Evolutionary conservation across 768 basidiomycete genomes (phyloP).

Genomic region (Tylopilus plumbeoviolaceoides): DNA sequence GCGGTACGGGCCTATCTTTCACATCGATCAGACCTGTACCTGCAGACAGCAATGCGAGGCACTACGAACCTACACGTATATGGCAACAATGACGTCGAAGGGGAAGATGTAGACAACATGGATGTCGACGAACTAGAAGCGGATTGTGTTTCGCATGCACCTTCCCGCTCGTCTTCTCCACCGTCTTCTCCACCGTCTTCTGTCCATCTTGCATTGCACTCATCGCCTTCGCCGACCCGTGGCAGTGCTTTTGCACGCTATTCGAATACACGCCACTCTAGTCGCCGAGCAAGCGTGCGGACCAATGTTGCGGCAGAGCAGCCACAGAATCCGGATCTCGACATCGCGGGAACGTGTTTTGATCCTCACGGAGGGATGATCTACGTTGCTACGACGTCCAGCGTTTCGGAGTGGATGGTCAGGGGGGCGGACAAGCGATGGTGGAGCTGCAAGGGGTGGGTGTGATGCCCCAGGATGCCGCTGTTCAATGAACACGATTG

Average conservation of each 20-base stretch:
- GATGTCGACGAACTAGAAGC: constrained; percentile 48
- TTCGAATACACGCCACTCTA: constrained; percentile 15
- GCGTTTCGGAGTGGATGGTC: constrained; percentile 76
- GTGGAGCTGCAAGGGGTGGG: constrained; percentile 55
- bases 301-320: constrained; percentile 11
- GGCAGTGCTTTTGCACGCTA: constrained; percentile 17
- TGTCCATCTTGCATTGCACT: constrained; percentile 27
- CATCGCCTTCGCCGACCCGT: constrained; percentile 20
- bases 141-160: constrained; percentile 52
- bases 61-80: constrained; percentile 11
- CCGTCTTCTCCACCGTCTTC: constrained; percentile 46
- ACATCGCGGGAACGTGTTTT: constrained; percentile 70
- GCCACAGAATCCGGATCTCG: constrained; percentile 30
- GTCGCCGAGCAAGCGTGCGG: constrained; percentile 17
- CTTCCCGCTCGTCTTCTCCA: constrained; percentile 48
- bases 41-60: constrained; percentile 19
- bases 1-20: constrained; percentile 37
- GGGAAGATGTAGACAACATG: constrained; percentile 39
- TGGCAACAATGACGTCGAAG: constrained; percentile 20
- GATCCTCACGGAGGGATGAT: constrained; percentile 64
- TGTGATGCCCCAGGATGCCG: constrained; percentile 27
- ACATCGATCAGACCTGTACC: constrained; percentile 21
- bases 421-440: constrained; percentile 68
- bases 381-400: constrained; percentile 62
- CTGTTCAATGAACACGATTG: neutral